These are phyloP conservation scores for Apiospora marii DNA, from an alignment of 2,329 filamentous ascomycete species.

Conservation along the genomic window DNA sequence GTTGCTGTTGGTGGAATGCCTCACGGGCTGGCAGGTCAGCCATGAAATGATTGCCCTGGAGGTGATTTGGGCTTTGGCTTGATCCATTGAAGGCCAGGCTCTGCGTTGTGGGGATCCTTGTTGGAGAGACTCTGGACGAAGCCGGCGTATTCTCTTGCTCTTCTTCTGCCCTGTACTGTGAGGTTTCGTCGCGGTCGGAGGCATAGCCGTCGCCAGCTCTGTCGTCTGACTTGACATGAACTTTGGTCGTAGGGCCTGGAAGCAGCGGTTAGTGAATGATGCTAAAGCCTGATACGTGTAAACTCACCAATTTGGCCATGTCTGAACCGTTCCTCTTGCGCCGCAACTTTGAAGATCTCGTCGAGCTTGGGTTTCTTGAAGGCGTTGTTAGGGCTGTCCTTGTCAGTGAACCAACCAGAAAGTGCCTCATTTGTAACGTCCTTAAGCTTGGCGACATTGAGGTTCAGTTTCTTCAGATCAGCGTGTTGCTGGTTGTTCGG, in stretches of 20 bases:
- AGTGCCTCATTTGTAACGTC: conserved; percentile 66
- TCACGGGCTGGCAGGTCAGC: conserved; percentile 29
- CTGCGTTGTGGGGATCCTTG: conserved; percentile 46
- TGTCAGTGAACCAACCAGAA: conserved; percentile 65
- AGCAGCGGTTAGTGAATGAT: neutral
- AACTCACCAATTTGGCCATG: conserved; percentile 64
- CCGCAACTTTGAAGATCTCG: conserved; percentile 69
- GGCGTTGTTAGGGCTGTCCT: conserved; percentile 59
- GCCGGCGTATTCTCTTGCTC: conserved; percentile 46
- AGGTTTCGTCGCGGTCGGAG: conserved; percentile 56
- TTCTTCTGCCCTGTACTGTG: conserved; percentile 51
- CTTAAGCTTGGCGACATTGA: conserved; percentile 65
- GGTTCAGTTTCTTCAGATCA: conserved; percentile 59
- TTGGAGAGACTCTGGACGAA: conserved; percentile 45
- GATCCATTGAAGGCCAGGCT: conserved; percentile 45
- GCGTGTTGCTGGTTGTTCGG: conserved; percentile 58
- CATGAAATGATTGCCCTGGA: conserved; percentile 48
- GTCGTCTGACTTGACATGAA: conserved; percentile 62
- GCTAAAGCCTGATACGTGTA: neutral
- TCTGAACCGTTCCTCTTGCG: conserved; percentile 62
- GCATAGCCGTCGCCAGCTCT: conserved; percentile 56
- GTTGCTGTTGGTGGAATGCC: conserved; percentile 9
- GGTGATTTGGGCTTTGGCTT: conserved; percentile 45
- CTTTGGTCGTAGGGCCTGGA: conserved; percentile 45
- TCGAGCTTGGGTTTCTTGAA: conserved; percentile 63